phyloP scores from a whole-genome alignment of 164 flowering plant genomes.

The Vitis vinifera region ASM3070453v1 NC_081818.1:2140001-2140500 shows the following conservation, averaged over 20 bases:
- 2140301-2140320: conserved; percentile 97
- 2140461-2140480: background rate
- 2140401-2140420: conserved; percentile 95
- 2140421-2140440: conserved; percentile 99
- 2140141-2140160: too few relatives aligned
- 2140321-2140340: conserved; percentile 78
- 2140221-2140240: conserved; percentile 85
- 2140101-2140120: too few relatives aligned
- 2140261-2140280: conserved; percentile 87
- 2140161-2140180: too few relatives aligned
- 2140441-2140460: conserved; percentile 71
- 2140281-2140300: conserved; percentile 95
- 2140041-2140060: too few relatives aligned
- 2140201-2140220: conserved; percentile 92
- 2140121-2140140: too few relatives aligned
- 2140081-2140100: too few relatives aligned
- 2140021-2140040: too few relatives aligned
- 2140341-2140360: background rate
- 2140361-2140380: background rate
- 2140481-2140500: too few relatives aligned
- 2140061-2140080: too few relatives aligned
- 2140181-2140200: conserved; percentile 51
- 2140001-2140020: too few relatives aligned
- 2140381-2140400: conserved; percentile 1
- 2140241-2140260: conserved; percentile 70